Conservation (phyloP, 805 yeast genomes). For the Lipomyces mesembrius region DNA sequence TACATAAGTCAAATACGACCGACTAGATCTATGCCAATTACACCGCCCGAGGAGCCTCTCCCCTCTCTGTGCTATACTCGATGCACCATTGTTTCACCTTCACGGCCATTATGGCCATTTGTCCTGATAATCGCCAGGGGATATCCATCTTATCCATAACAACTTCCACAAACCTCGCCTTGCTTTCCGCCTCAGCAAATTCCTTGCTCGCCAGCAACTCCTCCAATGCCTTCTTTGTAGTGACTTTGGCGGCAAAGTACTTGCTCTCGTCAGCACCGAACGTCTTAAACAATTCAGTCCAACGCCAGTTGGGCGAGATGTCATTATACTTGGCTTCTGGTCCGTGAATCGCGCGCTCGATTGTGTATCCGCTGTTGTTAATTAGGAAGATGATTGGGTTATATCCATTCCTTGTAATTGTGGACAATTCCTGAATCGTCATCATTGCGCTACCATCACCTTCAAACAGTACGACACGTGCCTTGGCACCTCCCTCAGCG, state of each 20-base stretch:
- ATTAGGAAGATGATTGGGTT: slow-evolving; percentile 73
- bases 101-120: slow-evolving; percentile 41
- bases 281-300: slow-evolving; percentile 68
- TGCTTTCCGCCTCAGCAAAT: slow-evolving; percentile 43
- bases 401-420: slow-evolving; percentile 62
- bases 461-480: slow-evolving; percentile 70
- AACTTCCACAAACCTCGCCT: slow-evolving; percentile 63
- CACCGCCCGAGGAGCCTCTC: slow-evolving; percentile 29
- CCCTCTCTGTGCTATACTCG: slow-evolving; percentile 34
- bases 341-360: slow-evolving; percentile 85
- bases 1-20: neutral
- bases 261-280: slow-evolving; percentile 57
- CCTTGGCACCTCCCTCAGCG: slow-evolving; percentile 41
- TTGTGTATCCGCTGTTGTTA: slow-evolving; percentile 88
- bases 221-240: slow-evolving; percentile 38
- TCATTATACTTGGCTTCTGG: slow-evolving; percentile 79
- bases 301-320: slow-evolving; percentile 78
- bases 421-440: slow-evolving; percentile 80
- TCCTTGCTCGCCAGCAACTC: slow-evolving; percentile 48
- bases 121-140: slow-evolving; percentile 60
- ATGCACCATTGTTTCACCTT: slow-evolving; percentile 38
- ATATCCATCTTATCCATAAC: slow-evolving; percentile 62
- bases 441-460: slow-evolving; percentile 96
- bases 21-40: neutral
- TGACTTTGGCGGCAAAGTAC: slow-evolving; percentile 34